These are phyloP conservation scores for Alectoria sarmentosa DNA, from an alignment of 495 filamentous ascomycete genomes.

Conservation along the genomic window DNA sequence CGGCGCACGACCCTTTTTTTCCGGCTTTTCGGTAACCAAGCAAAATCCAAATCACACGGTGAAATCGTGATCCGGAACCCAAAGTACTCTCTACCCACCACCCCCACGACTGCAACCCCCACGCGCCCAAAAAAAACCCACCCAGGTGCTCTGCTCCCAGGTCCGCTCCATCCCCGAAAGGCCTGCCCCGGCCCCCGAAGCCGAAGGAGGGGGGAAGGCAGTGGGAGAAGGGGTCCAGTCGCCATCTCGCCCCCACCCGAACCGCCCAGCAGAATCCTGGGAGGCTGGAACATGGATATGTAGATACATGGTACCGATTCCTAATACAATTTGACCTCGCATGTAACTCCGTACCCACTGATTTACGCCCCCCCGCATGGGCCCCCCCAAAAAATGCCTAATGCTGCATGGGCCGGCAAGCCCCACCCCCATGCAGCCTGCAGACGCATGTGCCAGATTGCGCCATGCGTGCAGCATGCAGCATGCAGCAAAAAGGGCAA, in stretches of 20 bases:
- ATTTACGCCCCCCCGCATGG: no score
- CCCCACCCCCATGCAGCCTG: background rate
- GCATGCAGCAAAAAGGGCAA: background rate
- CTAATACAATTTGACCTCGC: slow-evolving; percentile 1
- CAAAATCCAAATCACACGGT: background rate
- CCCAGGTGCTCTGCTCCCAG: background rate
- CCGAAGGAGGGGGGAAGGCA: background rate
- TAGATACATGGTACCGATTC: background rate
- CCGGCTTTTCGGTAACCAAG: background rate
- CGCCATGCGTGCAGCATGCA: slow-evolving; percentile 1
- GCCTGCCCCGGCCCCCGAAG: background rate
- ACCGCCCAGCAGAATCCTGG: background rate
- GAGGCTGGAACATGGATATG: no score
- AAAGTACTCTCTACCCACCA: background rate
- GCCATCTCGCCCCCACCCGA: slow-evolving; percentile 3
- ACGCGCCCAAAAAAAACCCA: background rate
- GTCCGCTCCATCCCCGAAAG: background rate
- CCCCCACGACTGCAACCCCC: background rate
- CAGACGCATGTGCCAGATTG: slow-evolving; percentile 4
- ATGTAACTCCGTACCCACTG: background rate
- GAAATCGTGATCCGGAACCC: background rate
- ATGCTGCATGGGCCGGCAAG: no score
- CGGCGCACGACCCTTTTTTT: background rate
- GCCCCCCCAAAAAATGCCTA: no score
- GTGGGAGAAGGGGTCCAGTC: background rate